Conservation (phyloP, 2,329 filamentous ascomycete genomes). For the Cytospora leucostoma region DNA sequence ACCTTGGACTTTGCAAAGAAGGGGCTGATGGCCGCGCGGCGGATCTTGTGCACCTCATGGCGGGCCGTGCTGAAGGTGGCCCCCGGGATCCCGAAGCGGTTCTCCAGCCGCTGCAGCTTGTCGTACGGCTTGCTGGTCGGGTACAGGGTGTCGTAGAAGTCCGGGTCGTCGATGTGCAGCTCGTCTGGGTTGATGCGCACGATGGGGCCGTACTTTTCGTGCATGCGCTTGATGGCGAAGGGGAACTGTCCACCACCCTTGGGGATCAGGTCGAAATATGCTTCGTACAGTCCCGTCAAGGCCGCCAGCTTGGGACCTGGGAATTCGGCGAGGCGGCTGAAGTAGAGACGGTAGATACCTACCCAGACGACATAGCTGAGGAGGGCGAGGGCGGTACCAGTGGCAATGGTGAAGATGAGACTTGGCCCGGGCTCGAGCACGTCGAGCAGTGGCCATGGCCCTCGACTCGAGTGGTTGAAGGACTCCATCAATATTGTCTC, state of each 20-base stretch:
- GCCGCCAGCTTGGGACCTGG: slow-evolving; percentile 16
- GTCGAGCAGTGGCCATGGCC: no score
- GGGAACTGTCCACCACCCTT: slow-evolving; percentile 9
- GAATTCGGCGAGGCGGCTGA: slow-evolving; percentile 1
- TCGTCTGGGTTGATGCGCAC: slow-evolving; percentile 29
- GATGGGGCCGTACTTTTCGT: slow-evolving; percentile 25
- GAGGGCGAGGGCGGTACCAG: no score
- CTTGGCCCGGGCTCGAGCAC: no score
- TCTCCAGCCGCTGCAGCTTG: slow-evolving; percentile 21
- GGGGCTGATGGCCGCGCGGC: slow-evolving; percentile 28
- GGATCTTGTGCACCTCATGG: slow-evolving; percentile 24
- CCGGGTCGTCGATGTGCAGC: slow-evolving; percentile 27
- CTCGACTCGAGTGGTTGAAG: no score
- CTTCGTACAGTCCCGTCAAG: not conserved
- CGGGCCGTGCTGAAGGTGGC: slow-evolving; percentile 26
- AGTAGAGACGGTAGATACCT: slow-evolving; percentile 8
- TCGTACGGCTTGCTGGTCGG: slow-evolving; percentile 13
- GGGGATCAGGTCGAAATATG: slow-evolving; percentile 6
- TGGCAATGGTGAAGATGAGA: no score
- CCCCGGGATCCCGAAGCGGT: slow-evolving; percentile 26
- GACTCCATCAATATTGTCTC: no score
- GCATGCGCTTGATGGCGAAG: slow-evolving; percentile 4
- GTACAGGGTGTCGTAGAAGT: slow-evolving; percentile 25
- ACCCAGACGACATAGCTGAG: no score
- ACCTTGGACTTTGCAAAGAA: slow-evolving; percentile 36